phyloP scores from a whole-genome alignment of 768 basidiomycete species.

The Mycena chlorophos region DNA sequence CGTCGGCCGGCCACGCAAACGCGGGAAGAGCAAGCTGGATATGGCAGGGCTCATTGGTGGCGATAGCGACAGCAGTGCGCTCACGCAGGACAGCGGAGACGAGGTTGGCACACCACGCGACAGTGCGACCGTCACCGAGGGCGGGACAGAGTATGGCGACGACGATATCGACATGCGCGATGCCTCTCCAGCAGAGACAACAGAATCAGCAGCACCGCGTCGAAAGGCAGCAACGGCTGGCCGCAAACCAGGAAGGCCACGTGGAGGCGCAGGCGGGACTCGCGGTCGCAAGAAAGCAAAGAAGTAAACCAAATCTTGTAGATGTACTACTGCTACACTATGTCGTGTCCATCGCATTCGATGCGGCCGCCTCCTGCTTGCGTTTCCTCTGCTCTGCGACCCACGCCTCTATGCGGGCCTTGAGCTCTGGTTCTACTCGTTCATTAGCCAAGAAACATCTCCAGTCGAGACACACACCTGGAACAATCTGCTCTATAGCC shows the following conservation, averaged over 20 bases:
- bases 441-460: constrained; percentile 11
- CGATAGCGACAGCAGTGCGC: constrained; percentile 81
- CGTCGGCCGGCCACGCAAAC: constrained; percentile 33
- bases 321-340: constrained; percentile 1
- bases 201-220: background rate
- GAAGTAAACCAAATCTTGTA: constrained; percentile 13
- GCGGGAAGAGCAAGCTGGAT: constrained; percentile 55
- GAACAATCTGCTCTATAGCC: constrained; percentile 72
- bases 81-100: constrained; percentile 82
- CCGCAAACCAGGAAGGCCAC: background rate
- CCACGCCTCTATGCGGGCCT: constrained; percentile 72
- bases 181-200: constrained; percentile 50
- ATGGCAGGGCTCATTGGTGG: constrained; percentile 76
- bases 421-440: constrained; percentile 62
- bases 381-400: constrained; percentile 56
- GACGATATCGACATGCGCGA: constrained; percentile 63
- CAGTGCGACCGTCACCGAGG: constrained; percentile 73
- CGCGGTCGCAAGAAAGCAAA: constrained; percentile 17
- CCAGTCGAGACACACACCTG: constrained; percentile 46
- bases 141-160: constrained; percentile 70
- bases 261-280: background rate
- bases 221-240: background rate
- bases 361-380: constrained; percentile 23
- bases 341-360: constrained; percentile 15
- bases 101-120: constrained; percentile 64